Evolutionary conservation across 139 green algal species (phyloP), one percentile per base, ranked within the genome.

Genomic region (Dunaliella primolecta): DNA sequence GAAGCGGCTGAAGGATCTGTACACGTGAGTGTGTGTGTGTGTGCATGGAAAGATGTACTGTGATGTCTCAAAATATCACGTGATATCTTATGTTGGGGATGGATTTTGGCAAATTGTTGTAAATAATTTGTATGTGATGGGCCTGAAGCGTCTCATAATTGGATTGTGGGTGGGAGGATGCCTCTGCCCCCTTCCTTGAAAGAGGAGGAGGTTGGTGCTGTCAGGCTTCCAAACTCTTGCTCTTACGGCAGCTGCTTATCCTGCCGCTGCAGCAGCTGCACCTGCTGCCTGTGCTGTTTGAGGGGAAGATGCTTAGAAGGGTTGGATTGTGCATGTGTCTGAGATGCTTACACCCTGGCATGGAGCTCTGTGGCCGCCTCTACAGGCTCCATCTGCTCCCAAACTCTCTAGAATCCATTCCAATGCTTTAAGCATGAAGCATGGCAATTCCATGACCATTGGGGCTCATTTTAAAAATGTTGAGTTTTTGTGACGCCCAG

Each of bases 1-100:
- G 80, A 32, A 56, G 2, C 75, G 75, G 55, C 80, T 84, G 55
- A 30, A 46, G 1, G 80, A 84, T 1, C 46, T 77, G 55, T 57
- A 57, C 55, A 82, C 2, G 78, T 82, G 78, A 70, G 78, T 11
- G 3, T 38, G 30, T 31, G 71, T 30, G 71, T 3, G 25, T 3
- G 3, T 23, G 25, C 20, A 78, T 23, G 15, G 32, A 29, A 29
- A 11, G 3, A 11, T n/a, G 71, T n/a, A 78, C 30, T 11, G 71
- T 23, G 71, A 30, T 3, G 71, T 11, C 32, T 29, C 71, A 11
- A 11, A 78, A 3, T 34, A n/a, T 23, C 71, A 3, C 20, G 3
- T 35, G 15, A 11, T 3, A 29, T 29, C 30, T 35, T 29, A 3
- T 11, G 30, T 11, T n/a, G 71, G 3, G 15, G 71, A 23, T 78